phyloP scores from a whole-genome alignment of 345 rosid genomes.

The Ceriops decandra region DNA sequence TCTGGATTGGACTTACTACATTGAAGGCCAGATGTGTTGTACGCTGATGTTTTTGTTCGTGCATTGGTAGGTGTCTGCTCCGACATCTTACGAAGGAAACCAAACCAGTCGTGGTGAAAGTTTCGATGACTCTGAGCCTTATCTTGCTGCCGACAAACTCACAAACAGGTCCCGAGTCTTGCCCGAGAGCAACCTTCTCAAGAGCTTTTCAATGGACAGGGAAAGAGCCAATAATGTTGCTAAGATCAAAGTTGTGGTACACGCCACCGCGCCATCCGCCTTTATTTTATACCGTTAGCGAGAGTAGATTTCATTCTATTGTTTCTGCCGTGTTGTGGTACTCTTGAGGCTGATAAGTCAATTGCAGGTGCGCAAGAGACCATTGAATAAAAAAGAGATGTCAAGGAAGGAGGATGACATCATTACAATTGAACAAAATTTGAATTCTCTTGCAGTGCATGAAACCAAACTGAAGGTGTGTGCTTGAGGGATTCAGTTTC shows the following conservation, averaged over 20 bases:
- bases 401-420: constrained; percentile 57
- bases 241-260: constrained; percentile 65
- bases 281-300: not conserved
- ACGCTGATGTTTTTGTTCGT: not conserved
- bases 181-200: constrained; percentile 37
- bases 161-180: constrained; percentile 20
- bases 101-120: constrained; percentile 17
- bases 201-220: constrained; percentile 45
- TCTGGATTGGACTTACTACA: too few species aligned
- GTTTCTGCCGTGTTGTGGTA: not conserved
- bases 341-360: not conserved
- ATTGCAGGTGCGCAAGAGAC: constrained; percentile 57
- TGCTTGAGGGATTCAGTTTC: not conserved
- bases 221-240: constrained; percentile 52
- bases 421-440: constrained; percentile 38
- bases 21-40: not conserved
- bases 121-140: constrained; percentile 35
- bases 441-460: constrained; percentile 44
- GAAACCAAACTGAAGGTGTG: constrained; percentile 56
- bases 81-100: too few species aligned
- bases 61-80: too few species aligned
- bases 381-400: constrained; percentile 49
- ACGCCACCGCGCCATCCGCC: not conserved
- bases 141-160: constrained; percentile 23
- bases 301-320: not conserved